These are phyloP conservation scores for Nakaseomyces sp. DNA, from an alignment of 1,139 yeast genomes.

Conservation along the genomic window DNA sequence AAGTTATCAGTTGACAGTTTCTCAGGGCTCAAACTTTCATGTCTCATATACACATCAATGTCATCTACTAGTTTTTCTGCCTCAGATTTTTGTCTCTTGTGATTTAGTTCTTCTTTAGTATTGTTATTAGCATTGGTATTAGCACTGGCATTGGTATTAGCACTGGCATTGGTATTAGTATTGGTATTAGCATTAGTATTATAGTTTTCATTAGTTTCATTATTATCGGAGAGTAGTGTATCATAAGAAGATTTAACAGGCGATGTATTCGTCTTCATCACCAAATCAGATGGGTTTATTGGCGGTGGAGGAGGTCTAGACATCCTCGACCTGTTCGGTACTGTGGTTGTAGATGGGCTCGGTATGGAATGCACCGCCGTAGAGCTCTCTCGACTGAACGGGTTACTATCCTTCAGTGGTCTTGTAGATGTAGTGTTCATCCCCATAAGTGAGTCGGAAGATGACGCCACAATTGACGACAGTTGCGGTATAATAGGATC, in stretches of 20 bases:
- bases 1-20: background rate
- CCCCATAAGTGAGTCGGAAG: background rate
- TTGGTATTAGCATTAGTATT: background rate
- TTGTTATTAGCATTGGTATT: background rate
- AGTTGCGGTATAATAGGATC: background rate
- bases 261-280: background rate
- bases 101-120: conserved; percentile 11
- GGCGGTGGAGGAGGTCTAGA: conserved; percentile 15
- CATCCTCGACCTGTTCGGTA: conserved; percentile 1
- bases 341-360: background rate
- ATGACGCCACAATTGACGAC: background rate
- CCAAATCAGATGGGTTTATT: conserved; percentile 1
- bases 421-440: background rate
- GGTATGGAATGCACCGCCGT: too few relatives aligned
- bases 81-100: conserved; percentile 27
- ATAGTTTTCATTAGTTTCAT: too few relatives aligned
- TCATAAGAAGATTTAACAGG: background rate
- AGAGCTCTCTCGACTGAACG: background rate
- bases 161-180: background rate
- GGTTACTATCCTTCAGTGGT: background rate
- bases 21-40: conserved; percentile 1
- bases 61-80: conserved; percentile 31
- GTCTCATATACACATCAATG: conserved; percentile 22
- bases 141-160: too few relatives aligned
- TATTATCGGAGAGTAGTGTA: too few relatives aligned